phyloP scores from a whole-genome alignment of 768 basidiomycete genomes.

The Lentinula edodes region DNA sequence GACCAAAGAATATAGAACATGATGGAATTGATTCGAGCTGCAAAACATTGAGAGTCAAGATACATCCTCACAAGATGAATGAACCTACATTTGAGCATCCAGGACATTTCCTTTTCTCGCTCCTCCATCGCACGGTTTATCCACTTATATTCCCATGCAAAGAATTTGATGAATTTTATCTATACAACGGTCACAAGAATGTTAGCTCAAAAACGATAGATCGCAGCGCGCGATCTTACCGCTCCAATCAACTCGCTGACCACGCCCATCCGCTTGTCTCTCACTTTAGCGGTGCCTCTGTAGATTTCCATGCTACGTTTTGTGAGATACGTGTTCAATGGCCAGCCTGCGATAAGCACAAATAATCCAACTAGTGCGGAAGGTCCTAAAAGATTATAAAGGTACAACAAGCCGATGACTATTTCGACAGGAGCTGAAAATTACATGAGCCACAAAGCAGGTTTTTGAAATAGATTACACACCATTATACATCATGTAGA shows the following conservation, averaged over 20 bases:
- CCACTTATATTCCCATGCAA: slow-evolving; percentile 79
- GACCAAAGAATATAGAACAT: slow-evolving; percentile 71
- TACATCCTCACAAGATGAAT: not conserved
- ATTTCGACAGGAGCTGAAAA: slow-evolving; percentile 68
- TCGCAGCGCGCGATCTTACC: slow-evolving; percentile 25
- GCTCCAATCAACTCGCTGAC: slow-evolving; percentile 74
- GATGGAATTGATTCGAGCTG: slow-evolving; percentile 68
- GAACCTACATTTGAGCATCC: slow-evolving; percentile 63
- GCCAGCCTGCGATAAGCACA: slow-evolving; percentile 62
- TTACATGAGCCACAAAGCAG: not conserved
- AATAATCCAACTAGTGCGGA: slow-evolving; percentile 75
- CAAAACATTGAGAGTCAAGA: not conserved
- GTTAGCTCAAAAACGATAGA: not conserved
- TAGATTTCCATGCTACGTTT: slow-evolving; percentile 55
- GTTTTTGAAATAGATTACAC: not conserved
- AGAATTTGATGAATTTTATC: slow-evolving; percentile 80
- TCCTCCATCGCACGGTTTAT: slow-evolving; percentile 59
- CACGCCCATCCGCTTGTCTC: slow-evolving; percentile 75
- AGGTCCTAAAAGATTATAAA: slow-evolving; percentile 67
- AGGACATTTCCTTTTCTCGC: slow-evolving; percentile 64
- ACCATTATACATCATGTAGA: slow-evolving; percentile 51
- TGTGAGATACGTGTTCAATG: slow-evolving; percentile 64
- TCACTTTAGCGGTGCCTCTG: slow-evolving; percentile 51
- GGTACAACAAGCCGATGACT: slow-evolving; percentile 61
- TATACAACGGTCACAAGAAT: slow-evolving; percentile 13